Evolutionary conservation across 1,139 yeast species (phyloP).

Genomic region (Blastobotrys buckinghamii): DNA sequence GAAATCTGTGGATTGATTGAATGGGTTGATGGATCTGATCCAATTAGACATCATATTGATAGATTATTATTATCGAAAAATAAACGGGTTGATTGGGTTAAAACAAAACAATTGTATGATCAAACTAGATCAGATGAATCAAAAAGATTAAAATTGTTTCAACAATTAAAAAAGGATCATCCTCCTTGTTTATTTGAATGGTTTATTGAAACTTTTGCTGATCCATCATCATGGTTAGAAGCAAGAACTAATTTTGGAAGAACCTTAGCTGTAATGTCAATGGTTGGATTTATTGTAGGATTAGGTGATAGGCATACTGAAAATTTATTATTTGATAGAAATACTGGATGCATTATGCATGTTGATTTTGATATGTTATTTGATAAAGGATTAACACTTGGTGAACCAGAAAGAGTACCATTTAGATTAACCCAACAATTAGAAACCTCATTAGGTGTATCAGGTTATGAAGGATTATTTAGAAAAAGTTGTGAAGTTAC

Average conservation of each 20-base stretch:
- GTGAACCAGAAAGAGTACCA: conserved; percentile 89
- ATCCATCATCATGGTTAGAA: conserved; percentile 81
- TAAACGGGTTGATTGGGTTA: conserved; percentile 29
- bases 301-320: conserved; percentile 97
- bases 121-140: conserved; percentile 3
- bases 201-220: conserved; percentile 86
- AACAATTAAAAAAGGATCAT: conserved; percentile 33
- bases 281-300: conserved; percentile 76
- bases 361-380: conserved; percentile 96
- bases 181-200: conserved; percentile 81
- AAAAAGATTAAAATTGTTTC: conserved; percentile 12
- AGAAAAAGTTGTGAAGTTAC: conserved; percentile 85
- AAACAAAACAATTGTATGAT: conserved; percentile 14
- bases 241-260: conserved; percentile 71
- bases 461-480: conserved; percentile 87
- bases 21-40: conserved; percentile 81
- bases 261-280: conserved; percentile 93
- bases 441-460: conserved; percentile 86
- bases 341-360: conserved; percentile 76
- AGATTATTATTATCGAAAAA: conserved; percentile 37
- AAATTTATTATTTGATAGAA: conserved; percentile 69
- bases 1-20: conserved; percentile 89
- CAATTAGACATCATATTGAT: conserved; percentile 65
- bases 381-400: conserved; percentile 59
- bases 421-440: conserved; percentile 84